phyloP scores from a whole-genome alignment of 2,329 filamentous ascomycete genomes.

The Rhexocercosporidium sp. region DNA sequence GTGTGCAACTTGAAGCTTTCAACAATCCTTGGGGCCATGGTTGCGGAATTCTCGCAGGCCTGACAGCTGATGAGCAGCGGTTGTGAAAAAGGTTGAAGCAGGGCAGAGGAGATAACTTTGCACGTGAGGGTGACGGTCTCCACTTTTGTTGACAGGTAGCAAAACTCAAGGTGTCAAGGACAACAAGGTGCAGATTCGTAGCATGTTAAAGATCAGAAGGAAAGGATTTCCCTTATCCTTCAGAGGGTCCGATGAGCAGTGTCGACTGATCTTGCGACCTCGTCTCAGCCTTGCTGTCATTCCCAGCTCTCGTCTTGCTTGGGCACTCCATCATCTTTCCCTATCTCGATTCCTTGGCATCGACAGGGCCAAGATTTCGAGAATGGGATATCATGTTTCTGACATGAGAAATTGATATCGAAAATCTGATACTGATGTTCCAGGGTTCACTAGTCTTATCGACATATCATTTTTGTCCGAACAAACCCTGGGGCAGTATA shows the following conservation, averaged over 20 bases:
- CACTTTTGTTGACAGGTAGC: constrained; percentile 6
- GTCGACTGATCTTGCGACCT: constrained; percentile 1
- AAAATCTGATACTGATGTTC: constrained; percentile 3
- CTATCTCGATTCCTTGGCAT: constrained; percentile 5
- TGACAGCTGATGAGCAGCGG: not conserved
- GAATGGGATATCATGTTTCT: constrained; percentile 7
- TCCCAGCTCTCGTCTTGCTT: not conserved
- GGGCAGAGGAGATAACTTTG: not conserved
- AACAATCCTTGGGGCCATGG: constrained; percentile 24
- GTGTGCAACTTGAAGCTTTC: constrained; percentile 28
- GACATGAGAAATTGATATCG: not conserved
- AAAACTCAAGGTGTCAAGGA: too few relatives aligned
- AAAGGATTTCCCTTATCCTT: not conserved
- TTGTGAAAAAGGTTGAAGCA: not conserved
- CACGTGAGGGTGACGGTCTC: constrained; percentile 4
- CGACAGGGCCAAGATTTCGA: not conserved
- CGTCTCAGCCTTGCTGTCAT: not conserved
- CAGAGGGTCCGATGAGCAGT: not conserved
- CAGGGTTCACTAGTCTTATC: constrained; percentile 4
- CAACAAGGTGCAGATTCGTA: not conserved
- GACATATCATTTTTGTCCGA: not conserved
- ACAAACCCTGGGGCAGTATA: not conserved
- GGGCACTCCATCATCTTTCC: not conserved
- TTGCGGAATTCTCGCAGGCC: not conserved
- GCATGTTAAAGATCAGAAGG: not conserved